Conservation (phyloP, 306 rosid genomes). For the Quercus dentata region DNA sequence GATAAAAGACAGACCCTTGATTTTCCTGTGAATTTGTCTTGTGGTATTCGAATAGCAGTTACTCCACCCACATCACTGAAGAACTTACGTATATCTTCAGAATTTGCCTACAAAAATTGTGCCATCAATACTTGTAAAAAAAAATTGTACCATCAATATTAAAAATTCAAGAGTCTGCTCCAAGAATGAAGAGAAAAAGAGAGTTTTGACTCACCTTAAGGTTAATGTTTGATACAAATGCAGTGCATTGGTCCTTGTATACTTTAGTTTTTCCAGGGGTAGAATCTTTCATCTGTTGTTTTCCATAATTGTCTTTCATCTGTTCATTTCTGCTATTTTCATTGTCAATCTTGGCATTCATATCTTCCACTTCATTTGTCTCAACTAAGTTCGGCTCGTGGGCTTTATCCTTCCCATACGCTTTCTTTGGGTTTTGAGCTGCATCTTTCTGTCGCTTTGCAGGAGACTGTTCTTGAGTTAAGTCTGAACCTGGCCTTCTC, state of each 20-base stretch:
- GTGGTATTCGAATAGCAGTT: conserved; percentile 69
- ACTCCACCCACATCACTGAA: conserved; percentile 85
- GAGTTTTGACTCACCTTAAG: conserved; percentile 40
- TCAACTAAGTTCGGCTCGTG: conserved; percentile 34
- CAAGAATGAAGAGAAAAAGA: not conserved
- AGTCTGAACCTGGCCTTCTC: conserved; percentile 61
- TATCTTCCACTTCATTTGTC: conserved; percentile 31
- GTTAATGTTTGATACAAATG: conserved; percentile 70
- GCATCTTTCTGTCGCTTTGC: conserved; percentile 63
- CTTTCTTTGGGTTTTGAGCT: conserved; percentile 41
- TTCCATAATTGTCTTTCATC: too few species aligned
- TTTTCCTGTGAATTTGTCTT: conserved; percentile 81
- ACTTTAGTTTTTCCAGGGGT: conserved; percentile 40
- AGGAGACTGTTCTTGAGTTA: conserved; percentile 41
- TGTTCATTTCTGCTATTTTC: conserved; percentile 33
- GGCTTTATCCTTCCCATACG: conserved; percentile 39
- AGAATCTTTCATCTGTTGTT: conserved; percentile 34
- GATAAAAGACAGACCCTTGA: conserved; percentile 66
- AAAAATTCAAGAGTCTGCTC: not conserved
- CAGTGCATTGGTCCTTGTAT: conserved; percentile 84
- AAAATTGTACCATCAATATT: not conserved
- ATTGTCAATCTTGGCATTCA: conserved; percentile 31
- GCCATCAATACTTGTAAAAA: conserved; percentile 7
- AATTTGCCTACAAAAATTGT: conserved; percentile 54
- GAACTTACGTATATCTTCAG: conserved; percentile 66